A percentile compares a stretch with the other conserved stretches of the same genome.
Conservation (phyloP, 2,329 filamentous ascomycete species). For the Blastomyces gilchristii region DNA sequence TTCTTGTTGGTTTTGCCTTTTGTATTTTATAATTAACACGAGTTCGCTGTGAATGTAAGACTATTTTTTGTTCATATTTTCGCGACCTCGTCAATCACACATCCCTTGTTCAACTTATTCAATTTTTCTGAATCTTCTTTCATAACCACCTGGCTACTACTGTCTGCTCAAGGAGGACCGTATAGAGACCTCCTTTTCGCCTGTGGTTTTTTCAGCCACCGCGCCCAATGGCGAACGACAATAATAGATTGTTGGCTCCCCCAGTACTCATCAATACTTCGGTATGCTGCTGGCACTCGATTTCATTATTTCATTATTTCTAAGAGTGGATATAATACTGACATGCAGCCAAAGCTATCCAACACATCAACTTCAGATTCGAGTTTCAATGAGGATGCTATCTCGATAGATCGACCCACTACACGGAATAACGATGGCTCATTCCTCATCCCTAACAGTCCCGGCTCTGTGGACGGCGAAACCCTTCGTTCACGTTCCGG, state of each 20-base stretch:
- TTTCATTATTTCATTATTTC: background rate
- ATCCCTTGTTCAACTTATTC: background rate
- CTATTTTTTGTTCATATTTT: background rate
- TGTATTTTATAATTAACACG: background rate
- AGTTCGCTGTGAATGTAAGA: background rate
- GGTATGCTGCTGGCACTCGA: slow-evolving; percentile 8
- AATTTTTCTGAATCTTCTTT: background rate
- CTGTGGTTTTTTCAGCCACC: background rate
- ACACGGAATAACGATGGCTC: slow-evolving; percentile 13
- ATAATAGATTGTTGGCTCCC: slow-evolving; percentile 15
- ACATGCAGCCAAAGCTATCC: slow-evolving; percentile 6
- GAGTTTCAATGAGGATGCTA: slow-evolving; percentile 3
- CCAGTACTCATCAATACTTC: slow-evolving; percentile 15
- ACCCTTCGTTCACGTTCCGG: slow-evolving; percentile 36
- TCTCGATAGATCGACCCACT: slow-evolving; percentile 11
- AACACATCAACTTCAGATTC: slow-evolving; percentile 10
- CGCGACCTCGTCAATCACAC: background rate
- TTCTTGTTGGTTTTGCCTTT: background rate
- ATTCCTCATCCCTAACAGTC: slow-evolving; percentile 15
- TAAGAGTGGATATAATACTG: background rate
- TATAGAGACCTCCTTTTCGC: background rate
- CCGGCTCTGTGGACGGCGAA: slow-evolving; percentile 30
- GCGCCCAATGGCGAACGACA: slow-evolving; percentile 15
- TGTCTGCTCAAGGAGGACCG: background rate
- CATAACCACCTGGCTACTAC: too few species aligned